Conservation (phyloP, 1,139 yeast genomes). For the Blastobotrys serpentis region DNA sequence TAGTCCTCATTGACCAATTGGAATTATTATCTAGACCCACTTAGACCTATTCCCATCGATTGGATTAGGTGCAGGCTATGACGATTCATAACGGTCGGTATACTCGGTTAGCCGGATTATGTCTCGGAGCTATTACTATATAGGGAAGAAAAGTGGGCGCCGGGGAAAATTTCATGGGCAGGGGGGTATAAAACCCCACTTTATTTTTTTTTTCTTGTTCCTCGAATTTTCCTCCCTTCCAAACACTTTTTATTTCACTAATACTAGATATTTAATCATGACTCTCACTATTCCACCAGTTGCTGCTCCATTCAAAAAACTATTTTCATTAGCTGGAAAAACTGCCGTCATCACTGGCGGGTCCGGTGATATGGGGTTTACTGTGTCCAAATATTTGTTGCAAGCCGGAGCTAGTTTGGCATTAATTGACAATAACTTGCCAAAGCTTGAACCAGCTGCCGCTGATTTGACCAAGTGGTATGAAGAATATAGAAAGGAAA, state of each 20-base stretch:
- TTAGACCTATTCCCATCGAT: too few relatives aligned
- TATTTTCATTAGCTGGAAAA: conserved; percentile 57
- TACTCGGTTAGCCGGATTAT: too few relatives aligned
- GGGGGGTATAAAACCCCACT: conserved; percentile 7
- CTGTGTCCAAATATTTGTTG: conserved; percentile 40
- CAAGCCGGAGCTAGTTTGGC: conserved; percentile 49
- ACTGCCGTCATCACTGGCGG: conserved; percentile 79
- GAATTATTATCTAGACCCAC: too few relatives aligned
- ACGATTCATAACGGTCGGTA: too few relatives aligned
- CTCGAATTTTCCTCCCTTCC: not conserved
- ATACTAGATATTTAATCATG: conserved; percentile 1
- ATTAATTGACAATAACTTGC: conserved; percentile 67
- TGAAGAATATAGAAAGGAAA: conserved; percentile 19
- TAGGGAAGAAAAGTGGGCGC: conserved; percentile 8
- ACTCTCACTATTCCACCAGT: conserved; percentile 8
- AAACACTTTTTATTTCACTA: not conserved
- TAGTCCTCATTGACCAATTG: too few relatives aligned
- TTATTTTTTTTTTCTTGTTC: not conserved
- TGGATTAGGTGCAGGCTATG: too few relatives aligned
- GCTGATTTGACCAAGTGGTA: conserved; percentile 58
- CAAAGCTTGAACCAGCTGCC: conserved; percentile 57
- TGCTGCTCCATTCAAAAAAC: conserved; percentile 18
- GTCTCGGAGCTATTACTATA: not conserved
- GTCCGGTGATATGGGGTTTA: conserved; percentile 73
- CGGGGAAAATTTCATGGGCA: conserved; percentile 7